These are phyloP conservation scores for Aspergillus cejpii DNA, from an alignment of 2,329 filamentous ascomycete genomes.

Conservation along the genomic window DNA sequence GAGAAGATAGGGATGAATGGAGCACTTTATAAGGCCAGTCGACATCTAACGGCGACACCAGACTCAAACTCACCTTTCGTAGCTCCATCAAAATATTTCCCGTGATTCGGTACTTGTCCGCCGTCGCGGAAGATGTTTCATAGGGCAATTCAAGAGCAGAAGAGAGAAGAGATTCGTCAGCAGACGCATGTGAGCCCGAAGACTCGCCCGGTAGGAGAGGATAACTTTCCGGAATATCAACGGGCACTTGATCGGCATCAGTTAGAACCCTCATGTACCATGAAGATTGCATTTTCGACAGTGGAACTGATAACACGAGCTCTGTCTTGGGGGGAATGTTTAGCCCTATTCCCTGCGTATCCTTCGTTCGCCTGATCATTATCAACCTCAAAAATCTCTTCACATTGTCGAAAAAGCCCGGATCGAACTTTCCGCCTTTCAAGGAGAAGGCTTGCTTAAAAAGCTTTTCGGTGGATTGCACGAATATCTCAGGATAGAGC, in stretches of 20 bases:
- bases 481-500: slow-evolving; percentile 55
- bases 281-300: slow-evolving; percentile 53
- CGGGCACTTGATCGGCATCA: slow-evolving; percentile 45
- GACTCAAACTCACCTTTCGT: slow-evolving; percentile 35
- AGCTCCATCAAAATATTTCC: slow-evolving; percentile 51
- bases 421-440: slow-evolving; percentile 48
- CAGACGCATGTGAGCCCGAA: slow-evolving; percentile 28
- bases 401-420: slow-evolving; percentile 48
- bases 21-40: slow-evolving; percentile 31
- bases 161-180: slow-evolving; percentile 19
- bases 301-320: slow-evolving; percentile 50
- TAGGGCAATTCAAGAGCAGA: not conserved
- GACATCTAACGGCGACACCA: not conserved
- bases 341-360: slow-evolving; percentile 48
- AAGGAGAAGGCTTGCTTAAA: slow-evolving; percentile 55
- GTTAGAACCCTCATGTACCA: slow-evolving; percentile 55
- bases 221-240: slow-evolving; percentile 33
- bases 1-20: slow-evolving; percentile 50
- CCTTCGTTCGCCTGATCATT: slow-evolving; percentile 56
- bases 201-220: not conserved
- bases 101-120: slow-evolving; percentile 26
- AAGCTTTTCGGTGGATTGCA: slow-evolving; percentile 42
- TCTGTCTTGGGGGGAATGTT: slow-evolving; percentile 53
- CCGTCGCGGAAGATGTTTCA: not conserved
- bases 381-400: slow-evolving; percentile 50